These are phyloP conservation scores for Trametes gibbosa DNA, from an alignment of 768 basidiomycete genomes.

Conservation along the genomic window DNA sequence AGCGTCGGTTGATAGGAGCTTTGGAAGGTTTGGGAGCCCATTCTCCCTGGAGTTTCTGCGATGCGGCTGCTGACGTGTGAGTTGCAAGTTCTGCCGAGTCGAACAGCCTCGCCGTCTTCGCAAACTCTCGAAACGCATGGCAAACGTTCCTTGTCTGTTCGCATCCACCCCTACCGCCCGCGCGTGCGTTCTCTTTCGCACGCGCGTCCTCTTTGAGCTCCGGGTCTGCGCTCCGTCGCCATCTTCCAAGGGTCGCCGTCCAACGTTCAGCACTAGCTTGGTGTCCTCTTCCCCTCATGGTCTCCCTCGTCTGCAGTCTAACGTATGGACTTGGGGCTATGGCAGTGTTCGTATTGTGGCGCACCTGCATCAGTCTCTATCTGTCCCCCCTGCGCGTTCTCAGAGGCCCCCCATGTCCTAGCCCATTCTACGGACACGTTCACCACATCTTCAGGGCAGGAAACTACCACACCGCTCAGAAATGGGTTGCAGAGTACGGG, in stretches of 20 bases:
- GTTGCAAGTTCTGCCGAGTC: too few species aligned
- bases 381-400: background rate
- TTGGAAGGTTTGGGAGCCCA: too few species aligned
- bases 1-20: too few species aligned
- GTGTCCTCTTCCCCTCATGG: background rate
- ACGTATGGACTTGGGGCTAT: background rate
- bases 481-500: background rate
- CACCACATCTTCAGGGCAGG: background rate
- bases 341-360: background rate
- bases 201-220: too few species aligned
- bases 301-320: background rate
- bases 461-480: background rate
- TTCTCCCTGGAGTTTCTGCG: too few species aligned
- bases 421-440: conserved; percentile 4
- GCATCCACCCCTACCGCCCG: too few species aligned
- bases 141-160: too few species aligned
- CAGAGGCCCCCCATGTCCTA: background rate
- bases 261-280: too few species aligned
- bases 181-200: too few species aligned
- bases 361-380: background rate
- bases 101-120: too few species aligned
- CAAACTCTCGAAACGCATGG: too few species aligned
- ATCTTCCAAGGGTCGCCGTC: background rate
- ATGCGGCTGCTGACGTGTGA: too few species aligned
- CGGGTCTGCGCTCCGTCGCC: background rate